Conservation (phyloP, 495 filamentous ascomycete genomes). For the Hypoxylon lenormandii region DNA sequence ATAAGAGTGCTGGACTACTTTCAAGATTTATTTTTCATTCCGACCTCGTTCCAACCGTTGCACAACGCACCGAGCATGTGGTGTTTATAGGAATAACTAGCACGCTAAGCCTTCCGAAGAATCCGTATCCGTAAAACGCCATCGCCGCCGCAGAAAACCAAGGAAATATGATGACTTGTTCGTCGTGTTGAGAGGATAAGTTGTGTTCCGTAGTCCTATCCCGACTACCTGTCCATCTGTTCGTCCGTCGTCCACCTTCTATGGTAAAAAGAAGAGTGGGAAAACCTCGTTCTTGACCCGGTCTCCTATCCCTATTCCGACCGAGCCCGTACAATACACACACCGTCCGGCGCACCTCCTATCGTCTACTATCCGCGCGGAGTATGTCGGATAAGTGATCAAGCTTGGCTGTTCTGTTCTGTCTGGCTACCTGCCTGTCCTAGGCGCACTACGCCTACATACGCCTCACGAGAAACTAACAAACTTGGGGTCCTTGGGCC, state of each 20-base stretch:
- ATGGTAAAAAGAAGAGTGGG: not conserved
- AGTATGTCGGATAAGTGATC: too few species aligned
- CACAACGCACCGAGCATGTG: not conserved
- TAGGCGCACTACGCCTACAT: not conserved
- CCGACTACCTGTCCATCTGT: not conserved
- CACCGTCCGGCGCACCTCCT: too few species aligned
- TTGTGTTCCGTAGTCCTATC: constrained; percentile 10
- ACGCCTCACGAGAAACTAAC: constrained; percentile 80
- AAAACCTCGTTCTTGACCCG: constrained; percentile 1
- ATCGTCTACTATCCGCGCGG: too few species aligned
- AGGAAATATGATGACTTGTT: constrained; percentile 27
- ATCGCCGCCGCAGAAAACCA: not conserved
- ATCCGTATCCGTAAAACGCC: constrained; percentile 25
- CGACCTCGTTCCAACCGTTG: too few species aligned
- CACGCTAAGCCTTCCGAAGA: constrained; percentile 9
- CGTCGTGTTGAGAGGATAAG: constrained; percentile 25
- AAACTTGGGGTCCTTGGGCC: constrained; percentile 92
- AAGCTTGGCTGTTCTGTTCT: too few species aligned
- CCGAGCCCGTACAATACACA: too few species aligned
- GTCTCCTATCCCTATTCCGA: not conserved
- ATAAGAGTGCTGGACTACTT: too few species aligned
- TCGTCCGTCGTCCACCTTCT: not conserved
- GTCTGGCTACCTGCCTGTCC: too few species aligned
- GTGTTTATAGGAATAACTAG: not conserved
- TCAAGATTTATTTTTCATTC: too few species aligned